phyloP scores from a whole-genome alignment of 2,329 filamentous ascomycete species.

The Acrocalymma vagum region DNA sequence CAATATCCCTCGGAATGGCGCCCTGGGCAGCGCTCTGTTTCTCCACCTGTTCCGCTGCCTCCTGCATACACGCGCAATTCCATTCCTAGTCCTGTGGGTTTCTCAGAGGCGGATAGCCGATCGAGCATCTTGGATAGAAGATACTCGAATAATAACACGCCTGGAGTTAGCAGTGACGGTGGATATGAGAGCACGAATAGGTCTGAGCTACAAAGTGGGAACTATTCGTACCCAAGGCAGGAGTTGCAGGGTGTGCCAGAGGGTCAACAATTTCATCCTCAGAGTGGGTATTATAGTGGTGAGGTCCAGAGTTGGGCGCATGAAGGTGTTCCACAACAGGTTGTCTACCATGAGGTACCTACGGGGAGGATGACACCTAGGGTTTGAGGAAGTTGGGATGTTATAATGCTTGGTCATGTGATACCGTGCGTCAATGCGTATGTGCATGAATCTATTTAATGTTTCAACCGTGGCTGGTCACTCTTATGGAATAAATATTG shows the following conservation, averaged over 20 bases:
- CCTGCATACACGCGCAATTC: conserved; percentile 2
- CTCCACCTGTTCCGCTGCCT: conserved; percentile 7
- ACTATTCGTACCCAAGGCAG: conserved; percentile 8
- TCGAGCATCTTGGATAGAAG: background rate
- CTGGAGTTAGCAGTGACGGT: conserved; percentile 8
- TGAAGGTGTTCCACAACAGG: conserved; percentile 3
- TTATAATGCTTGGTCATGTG: too few relatives aligned
- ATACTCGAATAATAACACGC: conserved; percentile 2
- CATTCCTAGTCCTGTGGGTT: conserved; percentile 7
- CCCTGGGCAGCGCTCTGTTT: conserved; percentile 13
- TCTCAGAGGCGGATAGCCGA: conserved; percentile 15
- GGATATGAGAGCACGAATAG: conserved; percentile 2
- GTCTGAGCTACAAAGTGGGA: conserved; percentile 9
- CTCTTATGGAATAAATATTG: too few relatives aligned
- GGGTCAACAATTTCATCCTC: conserved; percentile 3
- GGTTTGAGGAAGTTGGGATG: background rate
- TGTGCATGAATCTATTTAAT: too few relatives aligned
- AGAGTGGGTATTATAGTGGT: conserved; percentile 1
- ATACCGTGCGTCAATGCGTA: too few relatives aligned
- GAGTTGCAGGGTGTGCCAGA: conserved; percentile 12
- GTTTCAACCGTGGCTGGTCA: too few relatives aligned
- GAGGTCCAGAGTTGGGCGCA: conserved; percentile 2
- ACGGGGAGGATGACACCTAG: conserved; percentile 9
- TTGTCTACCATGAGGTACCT: conserved; percentile 13
- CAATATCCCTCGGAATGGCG: conserved; percentile 14